Base-by-base conservation (phyloP, 1,139 yeast species). In the Diutina scorzettiae region DNA sequence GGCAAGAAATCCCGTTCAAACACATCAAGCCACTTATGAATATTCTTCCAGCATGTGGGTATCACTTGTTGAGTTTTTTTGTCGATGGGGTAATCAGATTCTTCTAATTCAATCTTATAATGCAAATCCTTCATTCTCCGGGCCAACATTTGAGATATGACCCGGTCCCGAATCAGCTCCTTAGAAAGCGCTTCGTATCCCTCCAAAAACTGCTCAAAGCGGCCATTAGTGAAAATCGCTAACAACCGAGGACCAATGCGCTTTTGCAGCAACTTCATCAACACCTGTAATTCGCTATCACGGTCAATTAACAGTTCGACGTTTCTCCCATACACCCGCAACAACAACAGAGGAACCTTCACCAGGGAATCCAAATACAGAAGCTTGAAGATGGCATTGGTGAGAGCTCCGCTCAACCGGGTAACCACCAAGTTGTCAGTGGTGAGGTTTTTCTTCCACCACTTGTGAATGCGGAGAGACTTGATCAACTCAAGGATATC, bases 111-210 rank as follows among this genome's bases (percentile, higher is more conserved):
- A 25, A 91, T 78, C 53, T 89, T 87, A 47, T 72, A 72, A 56
- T 91, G 98, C 47, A 91, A 69, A 52, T 91, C 97, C 53, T 91
- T 81, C 97, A 91, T 91, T 64, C 98, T 79, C 64, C 95, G 78
- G 8, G 96, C 96, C 49, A 91, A 81, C 66, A 85, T 84, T 49
- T 81, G 80, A 41, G 91, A 78, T 18, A 84, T 78, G 20, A 79
- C 78, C 47, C 84, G 78, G 49, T 79, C 78, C 55, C 94, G 71
- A 45, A 91, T 75, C 50, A 84, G 86, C 11, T 73, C 70, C 51
- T 77, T 81, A 41, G 78, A 75, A 48, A 91, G 69, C 1, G 96
- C 81, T 45, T 75, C 65, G 28, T 87, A 87, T 43, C 91, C 84
- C 43, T 80, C 83, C 48, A 91, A 65, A 55, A 81, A 91, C 59